Conservation (phyloP, 1,139 yeast species). For the Pichia sp. region DNA sequence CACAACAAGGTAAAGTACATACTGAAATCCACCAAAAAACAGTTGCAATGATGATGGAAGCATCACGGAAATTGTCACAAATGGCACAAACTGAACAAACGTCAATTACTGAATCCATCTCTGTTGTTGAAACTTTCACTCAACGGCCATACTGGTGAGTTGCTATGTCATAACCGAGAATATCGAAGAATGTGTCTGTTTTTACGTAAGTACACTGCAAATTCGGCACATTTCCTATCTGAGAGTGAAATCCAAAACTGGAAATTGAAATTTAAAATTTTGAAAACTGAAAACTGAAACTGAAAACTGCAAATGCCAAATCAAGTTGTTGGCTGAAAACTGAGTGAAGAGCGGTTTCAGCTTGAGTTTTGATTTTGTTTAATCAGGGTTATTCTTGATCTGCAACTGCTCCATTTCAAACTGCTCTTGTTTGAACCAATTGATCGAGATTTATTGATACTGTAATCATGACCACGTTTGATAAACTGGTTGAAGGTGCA, state of each 20-base stretch:
- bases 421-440: neutral
- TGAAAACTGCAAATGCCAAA: neutral
- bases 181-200: neutral
- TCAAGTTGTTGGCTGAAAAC: neutral
- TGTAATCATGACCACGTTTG: slow-evolving; percentile 40
- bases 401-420: neutral
- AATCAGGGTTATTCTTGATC: neutral
- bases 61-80: slow-evolving; percentile 14
- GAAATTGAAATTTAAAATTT: neutral
- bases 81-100: neutral
- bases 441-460: neutral
- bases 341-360: neutral
- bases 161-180: neutral
- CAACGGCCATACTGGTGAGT: slow-evolving; percentile 12
- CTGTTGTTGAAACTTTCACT: neutral
- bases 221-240: neutral
- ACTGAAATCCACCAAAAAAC: slow-evolving; percentile 20
- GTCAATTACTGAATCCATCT: neutral
- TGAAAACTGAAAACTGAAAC: neutral
- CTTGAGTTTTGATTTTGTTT: neutral
- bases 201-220: neutral
- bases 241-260: neutral
- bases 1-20: slow-evolving; percentile 7
- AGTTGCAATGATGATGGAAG: slow-evolving; percentile 27
- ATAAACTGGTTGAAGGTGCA: slow-evolving; percentile 60